These are phyloP conservation scores for Leptodermis oblonga DNA, from an alignment of 257 asterid species.

Conservation along the genomic window DNA sequence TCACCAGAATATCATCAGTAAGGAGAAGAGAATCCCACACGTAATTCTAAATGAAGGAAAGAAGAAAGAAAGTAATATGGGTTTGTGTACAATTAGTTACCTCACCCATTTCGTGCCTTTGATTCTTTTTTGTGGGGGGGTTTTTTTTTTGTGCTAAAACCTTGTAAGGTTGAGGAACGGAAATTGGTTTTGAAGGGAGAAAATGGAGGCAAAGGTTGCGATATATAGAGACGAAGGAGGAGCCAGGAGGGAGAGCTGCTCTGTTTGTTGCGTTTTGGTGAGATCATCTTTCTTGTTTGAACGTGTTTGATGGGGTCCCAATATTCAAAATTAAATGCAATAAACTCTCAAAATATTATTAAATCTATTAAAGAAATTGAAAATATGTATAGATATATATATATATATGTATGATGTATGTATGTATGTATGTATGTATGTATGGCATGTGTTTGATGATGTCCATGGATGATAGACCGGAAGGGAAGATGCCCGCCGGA, in stretches of 20 bases:
- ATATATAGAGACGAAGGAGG: constrained; percentile 45
- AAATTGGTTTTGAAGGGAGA: constrained; percentile 40
- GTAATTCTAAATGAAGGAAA: too few relatives aligned
- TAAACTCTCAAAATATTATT: not conserved
- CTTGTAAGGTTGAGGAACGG: constrained; percentile 15
- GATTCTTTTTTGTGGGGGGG: not conserved
- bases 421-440: constrained; percentile 14
- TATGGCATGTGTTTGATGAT: not conserved
- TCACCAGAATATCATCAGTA: not conserved
- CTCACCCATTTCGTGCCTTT: constrained; percentile 59
- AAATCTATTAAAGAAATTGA: not conserved
- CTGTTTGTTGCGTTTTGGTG: constrained; percentile 6
- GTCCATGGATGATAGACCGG: too few relatives aligned
- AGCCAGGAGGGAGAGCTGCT: constrained; percentile 2
- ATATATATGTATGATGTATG: constrained; percentile 1
- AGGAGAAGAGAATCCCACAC: too few relatives aligned
- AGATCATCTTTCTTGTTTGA: constrained; percentile 13
- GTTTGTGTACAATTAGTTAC: constrained; percentile 32
- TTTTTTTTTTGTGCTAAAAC: not conserved
- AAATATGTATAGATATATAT: not conserved
- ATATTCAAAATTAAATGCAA: not conserved
- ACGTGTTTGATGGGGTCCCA: not conserved
- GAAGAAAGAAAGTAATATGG: not conserved
- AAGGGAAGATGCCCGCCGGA: constrained; percentile 24
- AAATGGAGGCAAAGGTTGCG: constrained; percentile 49